These are phyloP conservation scores for Xylaria acuta DNA, from an alignment of 495 filamentous ascomycete species.

Conservation along the genomic window DNA sequence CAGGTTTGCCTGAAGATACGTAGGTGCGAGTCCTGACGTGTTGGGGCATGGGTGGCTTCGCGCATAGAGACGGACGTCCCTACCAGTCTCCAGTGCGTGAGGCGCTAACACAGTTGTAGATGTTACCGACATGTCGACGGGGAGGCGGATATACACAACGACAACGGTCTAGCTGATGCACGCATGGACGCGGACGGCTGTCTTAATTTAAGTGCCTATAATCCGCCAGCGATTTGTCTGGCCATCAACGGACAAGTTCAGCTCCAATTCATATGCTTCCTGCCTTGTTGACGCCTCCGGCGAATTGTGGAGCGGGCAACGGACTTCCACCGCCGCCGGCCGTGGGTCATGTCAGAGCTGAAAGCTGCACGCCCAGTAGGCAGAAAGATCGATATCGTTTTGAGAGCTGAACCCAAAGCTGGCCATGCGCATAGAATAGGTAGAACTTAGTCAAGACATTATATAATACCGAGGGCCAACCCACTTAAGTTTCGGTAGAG, in stretches of 20 bases:
- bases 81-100: constrained; percentile 35
- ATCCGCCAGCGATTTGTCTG: not conserved
- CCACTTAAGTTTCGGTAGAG: not conserved
- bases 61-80: constrained; percentile 50
- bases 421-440: not conserved
- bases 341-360: constrained; percentile 17
- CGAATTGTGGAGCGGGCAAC: constrained; percentile 13
- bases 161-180: not conserved
- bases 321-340: constrained; percentile 25
- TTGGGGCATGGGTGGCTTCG: constrained; percentile 48
- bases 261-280: not conserved
- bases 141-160: not conserved
- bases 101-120: constrained; percentile 8
- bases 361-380: not conserved
- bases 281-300: not conserved
- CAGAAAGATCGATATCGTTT: constrained; percentile 4
- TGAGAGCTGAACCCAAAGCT: not conserved
- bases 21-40: constrained; percentile 58
- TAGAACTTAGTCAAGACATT: not conserved
- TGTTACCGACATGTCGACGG: constrained; percentile 2
- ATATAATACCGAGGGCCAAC: not conserved
- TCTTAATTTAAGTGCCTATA: not conserved
- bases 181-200: not conserved
- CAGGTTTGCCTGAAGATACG: constrained; percentile 64
- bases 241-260: not conserved